Conservation (phyloP, 2,329 filamentous ascomycete species). For the Fusarium austroafricanum region DNA sequence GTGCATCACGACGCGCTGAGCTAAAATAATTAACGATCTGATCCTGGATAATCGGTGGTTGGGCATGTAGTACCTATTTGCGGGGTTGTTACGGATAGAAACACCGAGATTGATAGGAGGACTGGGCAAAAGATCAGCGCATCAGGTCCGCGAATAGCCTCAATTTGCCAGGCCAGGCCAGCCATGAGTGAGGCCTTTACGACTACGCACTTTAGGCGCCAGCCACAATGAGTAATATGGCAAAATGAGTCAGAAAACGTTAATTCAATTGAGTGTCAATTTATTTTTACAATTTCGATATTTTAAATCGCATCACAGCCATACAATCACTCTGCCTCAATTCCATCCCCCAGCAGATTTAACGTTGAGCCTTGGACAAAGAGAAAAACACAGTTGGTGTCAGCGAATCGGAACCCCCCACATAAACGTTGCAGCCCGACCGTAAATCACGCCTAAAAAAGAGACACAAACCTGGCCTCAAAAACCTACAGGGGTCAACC, state of each 20-base stretch:
- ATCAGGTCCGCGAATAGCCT: constrained; percentile 26
- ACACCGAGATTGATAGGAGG: constrained; percentile 21
- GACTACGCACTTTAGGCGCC: not conserved
- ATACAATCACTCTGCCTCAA: constrained; percentile 20
- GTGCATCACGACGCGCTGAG: not conserved
- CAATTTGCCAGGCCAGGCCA: constrained; percentile 12
- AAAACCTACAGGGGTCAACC: constrained; percentile 26
- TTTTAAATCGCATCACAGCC: not conserved
- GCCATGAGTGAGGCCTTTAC: constrained; percentile 16
- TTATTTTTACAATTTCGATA: constrained; percentile 1
- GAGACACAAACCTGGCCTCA: constrained; percentile 29
- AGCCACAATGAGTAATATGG: constrained; percentile 14
- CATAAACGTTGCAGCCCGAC: constrained; percentile 43
- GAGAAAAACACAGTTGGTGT: not conserved
- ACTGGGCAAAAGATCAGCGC: constrained; percentile 8
- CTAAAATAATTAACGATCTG: constrained; percentile 3
- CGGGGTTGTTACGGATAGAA: constrained; percentile 9
- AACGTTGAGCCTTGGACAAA: too few relatives aligned
- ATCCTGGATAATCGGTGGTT: constrained; percentile 17
- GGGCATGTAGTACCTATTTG: constrained; percentile 18
- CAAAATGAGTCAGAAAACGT: constrained; percentile 2
- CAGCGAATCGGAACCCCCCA: constrained; percentile 42
- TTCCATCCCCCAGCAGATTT: too few relatives aligned
- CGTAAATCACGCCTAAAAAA: constrained; percentile 25
- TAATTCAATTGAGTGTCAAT: not conserved